Conservation (phyloP, 1,139 yeast species). For the Blastobotrys malaysiensis region DNA sequence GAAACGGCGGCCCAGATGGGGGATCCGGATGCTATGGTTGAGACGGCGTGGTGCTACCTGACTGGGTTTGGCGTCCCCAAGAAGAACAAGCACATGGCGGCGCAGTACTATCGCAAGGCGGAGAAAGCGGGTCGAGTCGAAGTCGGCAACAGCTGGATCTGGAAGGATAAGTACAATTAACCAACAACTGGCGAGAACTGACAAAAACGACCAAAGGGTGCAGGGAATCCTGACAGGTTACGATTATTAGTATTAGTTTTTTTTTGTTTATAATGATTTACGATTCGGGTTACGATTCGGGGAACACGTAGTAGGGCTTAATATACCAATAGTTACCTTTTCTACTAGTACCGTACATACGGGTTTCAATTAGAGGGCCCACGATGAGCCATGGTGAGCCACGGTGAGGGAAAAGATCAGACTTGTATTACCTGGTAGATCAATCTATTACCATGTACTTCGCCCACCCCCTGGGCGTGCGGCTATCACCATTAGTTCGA, state of each 20-base stretch:
- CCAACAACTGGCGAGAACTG: no score
- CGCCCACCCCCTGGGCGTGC: background rate
- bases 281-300: no score
- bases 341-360: no score
- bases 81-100: slow-evolving; percentile 31
- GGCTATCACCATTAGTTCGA: background rate
- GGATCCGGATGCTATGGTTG: slow-evolving; percentile 34
- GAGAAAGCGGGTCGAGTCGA: slow-evolving; percentile 27
- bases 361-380: no score
- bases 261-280: background rate
- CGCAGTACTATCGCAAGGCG: slow-evolving; percentile 30
- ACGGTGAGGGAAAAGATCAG: background rate
- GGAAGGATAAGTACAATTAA: slow-evolving; percentile 29
- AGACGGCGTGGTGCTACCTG: slow-evolving; percentile 29
- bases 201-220: no score
- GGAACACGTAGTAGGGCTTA: no score
- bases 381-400: no score
- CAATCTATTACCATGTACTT: background rate
- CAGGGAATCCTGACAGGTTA: no score
- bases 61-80: slow-evolving; percentile 30
- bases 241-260: no score
- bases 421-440: background rate
- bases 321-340: no score
- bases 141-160: slow-evolving; percentile 35
- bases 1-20: slow-evolving; percentile 34